These are phyloP conservation scores for Neofusicoccum parvum DNA, from an alignment of 2,329 filamentous ascomycete species.

Conservation along the genomic window DNA sequence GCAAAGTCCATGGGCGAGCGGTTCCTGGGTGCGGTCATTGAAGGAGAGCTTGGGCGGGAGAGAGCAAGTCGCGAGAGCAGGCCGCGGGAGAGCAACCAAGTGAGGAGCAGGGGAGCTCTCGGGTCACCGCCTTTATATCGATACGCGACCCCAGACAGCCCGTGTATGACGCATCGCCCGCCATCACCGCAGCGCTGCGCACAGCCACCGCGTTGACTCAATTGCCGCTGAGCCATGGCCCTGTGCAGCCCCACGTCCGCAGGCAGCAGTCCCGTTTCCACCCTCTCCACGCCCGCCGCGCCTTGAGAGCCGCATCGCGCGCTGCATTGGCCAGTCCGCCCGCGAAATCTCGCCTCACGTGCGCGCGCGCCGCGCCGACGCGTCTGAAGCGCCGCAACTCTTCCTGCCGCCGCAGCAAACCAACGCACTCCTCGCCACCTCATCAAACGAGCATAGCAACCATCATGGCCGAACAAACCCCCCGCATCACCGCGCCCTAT, in stretches of 20 bases:
- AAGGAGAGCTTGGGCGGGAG: background rate
- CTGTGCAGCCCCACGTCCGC: background rate
- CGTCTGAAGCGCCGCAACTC: constrained; percentile 6
- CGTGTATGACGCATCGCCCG: constrained; percentile 4
- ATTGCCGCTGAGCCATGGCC: background rate
- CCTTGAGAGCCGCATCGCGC: background rate
- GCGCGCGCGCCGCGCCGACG: background rate
- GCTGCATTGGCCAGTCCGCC: background rate
- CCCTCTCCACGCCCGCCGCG: background rate
- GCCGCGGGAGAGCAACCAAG: constrained; percentile 2
- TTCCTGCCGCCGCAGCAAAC: background rate
- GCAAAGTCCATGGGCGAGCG: constrained; percentile 22
- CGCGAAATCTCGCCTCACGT: constrained; percentile 7
- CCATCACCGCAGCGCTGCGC: background rate
- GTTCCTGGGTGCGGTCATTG: constrained; percentile 16
- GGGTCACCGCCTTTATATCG: constrained; percentile 12
- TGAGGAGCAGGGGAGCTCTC: constrained; percentile 10
- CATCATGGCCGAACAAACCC: constrained; percentile 71
- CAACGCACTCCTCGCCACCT: background rate
- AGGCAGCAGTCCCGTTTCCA: background rate
- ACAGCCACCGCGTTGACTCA: constrained; percentile 17
- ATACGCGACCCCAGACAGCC: background rate
- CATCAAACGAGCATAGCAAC: too few relatives aligned
- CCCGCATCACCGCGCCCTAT: constrained; percentile 79
- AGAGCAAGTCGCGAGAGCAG: background rate